Evolutionary conservation across 257 asterid species (phyloP), one percentile per base, ranked within the genome.

Genomic region (Nicotiana tabacum): DNA sequence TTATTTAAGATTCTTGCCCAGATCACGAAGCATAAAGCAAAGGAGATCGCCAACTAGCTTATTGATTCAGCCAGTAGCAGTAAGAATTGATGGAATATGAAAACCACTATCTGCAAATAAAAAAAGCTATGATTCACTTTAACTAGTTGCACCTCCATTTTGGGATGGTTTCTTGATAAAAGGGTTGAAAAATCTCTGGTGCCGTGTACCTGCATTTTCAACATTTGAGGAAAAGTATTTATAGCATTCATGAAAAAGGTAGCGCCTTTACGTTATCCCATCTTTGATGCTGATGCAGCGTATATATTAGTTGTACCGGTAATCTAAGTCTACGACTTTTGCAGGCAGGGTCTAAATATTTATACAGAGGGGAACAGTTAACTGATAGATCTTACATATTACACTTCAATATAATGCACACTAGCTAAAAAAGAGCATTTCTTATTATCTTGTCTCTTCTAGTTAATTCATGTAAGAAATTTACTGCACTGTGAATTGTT

Each of bases 131-230:
- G 58, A 8, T 66, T 81, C 53, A 51, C 51, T 87, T 72, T 76
- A 30, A 77, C 77, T 85, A 87, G 85, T 58, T 53, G 77, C 65
- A 56, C 58, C 83, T 56, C 83, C 82, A 33, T 37, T 70, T 66
- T 81, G 24, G 74, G 69, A 33, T 83, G 16, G 68, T 69, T 77
- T 78, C 85, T 69, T 53, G 37, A 62, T 77, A 81, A 80, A 48
- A 74, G 83, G 66, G 53, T 48, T 48, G 62, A 74, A 82, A 87
- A 82, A 85, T 85, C 90, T 85, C 77, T 85, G 83, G 60, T 83
- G 76, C 64, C 89, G 77, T 87, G 83, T 74, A 48, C 48, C 82
- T 10, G 62, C 30, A 61, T 61, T 77, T 65, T 74, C 74, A 64
- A 86, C 85, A 82, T 61, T 55, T 85, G 70, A 55, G 43, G 86